Evolutionary conservation across 306 rosid genomes (phyloP), one percentile per base, ranked within the genome.

Genomic region (Pueraria montana): DNA sequence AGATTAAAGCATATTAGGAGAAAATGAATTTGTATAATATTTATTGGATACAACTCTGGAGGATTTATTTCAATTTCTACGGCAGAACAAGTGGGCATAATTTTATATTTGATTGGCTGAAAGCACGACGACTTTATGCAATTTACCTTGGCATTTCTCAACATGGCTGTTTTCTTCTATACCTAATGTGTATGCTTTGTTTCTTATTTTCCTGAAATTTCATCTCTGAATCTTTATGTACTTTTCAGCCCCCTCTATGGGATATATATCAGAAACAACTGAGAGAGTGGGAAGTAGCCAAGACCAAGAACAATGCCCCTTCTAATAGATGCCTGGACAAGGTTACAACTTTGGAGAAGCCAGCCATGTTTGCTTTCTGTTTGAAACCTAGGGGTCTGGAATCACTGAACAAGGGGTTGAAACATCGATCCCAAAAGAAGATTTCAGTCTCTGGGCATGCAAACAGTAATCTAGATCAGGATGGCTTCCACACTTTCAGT

Each of bases 371-470:
- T 85, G 99, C 99, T 20, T 96, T 96, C 83, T 96, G 99, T 87
- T 74, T 92, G 87, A 96, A 94, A 87, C 99, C 99, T 56, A 88
- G 97, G 80, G 99, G 98, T 21, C 84, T 96, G 85, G 97, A 94
- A 86, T 89, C 89, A 81, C 86, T 80, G 62, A 91, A 92, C 88
- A 94, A 86, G 87, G 99, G 92, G 64, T 88, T 94, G 27, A 96
- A 89, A 68, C 97, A 94, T 53, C 88, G 99, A 80, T 90, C 99
- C 3, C 98, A 94, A 11, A 91, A 87, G 92, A 96, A 43, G 81
- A 74, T 86, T 83, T 90, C 97, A 23, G 79, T 94, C 82, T 75
- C 94, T 62, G 94, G 93, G 68, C 96, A 90, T 18, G 80, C 81
- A 66, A 80, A 85, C 87, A 75, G 79, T 71, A 64, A 87, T 10